Evolutionary conservation across 2,329 filamentous ascomycete genomes (phyloP).

Genomic region (Calonectria hawksworthii): DNA sequence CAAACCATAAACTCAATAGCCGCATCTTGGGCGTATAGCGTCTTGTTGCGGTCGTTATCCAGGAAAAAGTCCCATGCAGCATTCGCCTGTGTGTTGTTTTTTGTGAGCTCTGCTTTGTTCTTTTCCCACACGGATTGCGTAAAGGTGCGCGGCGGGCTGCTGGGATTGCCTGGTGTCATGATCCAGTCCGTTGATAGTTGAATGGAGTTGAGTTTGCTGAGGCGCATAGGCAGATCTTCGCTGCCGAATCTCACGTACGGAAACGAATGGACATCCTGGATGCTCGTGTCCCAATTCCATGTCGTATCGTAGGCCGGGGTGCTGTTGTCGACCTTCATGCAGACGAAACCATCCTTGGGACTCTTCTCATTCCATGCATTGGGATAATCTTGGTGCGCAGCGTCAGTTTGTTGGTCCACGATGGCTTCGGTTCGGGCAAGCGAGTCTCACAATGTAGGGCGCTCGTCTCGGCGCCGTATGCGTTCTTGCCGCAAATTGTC

Average conservation of each 20-base stretch:
- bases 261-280: conserved; percentile 44
- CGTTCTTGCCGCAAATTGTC: conserved; percentile 19
- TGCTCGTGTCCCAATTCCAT: conserved; percentile 42
- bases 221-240: conserved; percentile 33
- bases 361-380: conserved; percentile 45
- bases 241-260: conserved; percentile 44
- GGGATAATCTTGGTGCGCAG: conserved; percentile 36
- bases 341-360: conserved; percentile 40
- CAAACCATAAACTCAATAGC: conserved; percentile 45
- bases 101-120: conserved; percentile 35
- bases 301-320: conserved; percentile 39
- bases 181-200: conserved; percentile 43
- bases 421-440: too few species aligned
- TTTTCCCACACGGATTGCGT: conserved; percentile 22
- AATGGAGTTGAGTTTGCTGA: conserved; percentile 38
- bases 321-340: conserved; percentile 43
- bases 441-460: not conserved
- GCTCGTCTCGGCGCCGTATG: not conserved
- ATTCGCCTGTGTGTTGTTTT: conserved; percentile 31
- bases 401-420: conserved; percentile 6
- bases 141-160: conserved; percentile 29
- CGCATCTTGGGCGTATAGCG: conserved; percentile 39
- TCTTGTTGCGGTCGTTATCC: conserved; percentile 40
- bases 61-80: conserved; percentile 47
- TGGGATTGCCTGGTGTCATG: conserved; percentile 32